Conservation (phyloP, 129 eudicot genomes). For the sunflower (Helianthus annuus) region HanXRQr2.0-SUNRISE NC_035441.2:188196783-188197282, state of each 20-base stretch:
- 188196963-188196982: constrained; percentile 62
- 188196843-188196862: constrained; percentile 20
- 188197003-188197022: constrained; percentile 46
- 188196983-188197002: constrained; percentile 68
- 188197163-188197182: constrained; percentile 46
- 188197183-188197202: constrained; percentile 47
- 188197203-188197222: constrained; percentile 55
- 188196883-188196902: constrained; percentile 52
- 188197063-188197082: no score
- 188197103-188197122: constrained; percentile 66
- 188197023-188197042: neutral
- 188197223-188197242: constrained; percentile 38
- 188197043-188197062: no score
- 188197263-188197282: constrained; percentile 40
- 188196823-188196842: neutral
- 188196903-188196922: constrained; percentile 41
- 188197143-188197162: constrained; percentile 39
- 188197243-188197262: constrained; percentile 50
- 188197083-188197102: constrained; percentile 25
- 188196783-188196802: no score
- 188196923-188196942: constrained; percentile 23
- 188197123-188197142: constrained; percentile 65
- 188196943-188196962: constrained; percentile 32
- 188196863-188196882: constrained; percentile 61
- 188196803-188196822: no score